Evolutionary conservation across 768 basidiomycete species (phyloP), one percentile per base, ranked within the genome.

Genomic region (Suillus decipiens): DNA sequence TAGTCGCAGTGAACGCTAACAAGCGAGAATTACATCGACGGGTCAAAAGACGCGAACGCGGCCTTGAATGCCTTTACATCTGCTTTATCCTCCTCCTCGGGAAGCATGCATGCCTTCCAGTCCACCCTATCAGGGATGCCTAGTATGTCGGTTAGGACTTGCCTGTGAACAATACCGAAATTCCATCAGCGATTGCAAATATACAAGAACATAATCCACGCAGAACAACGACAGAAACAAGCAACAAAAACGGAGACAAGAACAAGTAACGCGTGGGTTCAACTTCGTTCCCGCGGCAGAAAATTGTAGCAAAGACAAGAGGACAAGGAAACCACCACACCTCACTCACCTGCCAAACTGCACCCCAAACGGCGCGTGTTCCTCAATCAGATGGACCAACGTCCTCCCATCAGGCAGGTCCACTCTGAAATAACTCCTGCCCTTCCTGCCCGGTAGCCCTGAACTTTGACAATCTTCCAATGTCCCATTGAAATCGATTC

Each of bases 301-400:
- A 42, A 33, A 10, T 55, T 15, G 36, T 10, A 10, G 1, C 9
- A 37, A 37, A 36, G 51, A 41, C 36, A 37, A n/a, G 19, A 41
- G 28, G 24, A 57, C 24, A 57, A 57, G 39, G 39, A 31, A 41
- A 41, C 17, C 17, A 50, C 4, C 62, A 47, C 51, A 41, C 36
- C 45, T 62, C 45, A 72, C 87, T 71, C 72, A 96, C 96, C 96
- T 86, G 64, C 95, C 96, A 76, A 99, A 99, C 73, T 98, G 95
- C 51, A 99, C 80, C 66, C 88, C 89, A 72, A 99, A 99, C 39
- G 89, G 88, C 57, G 86, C 80, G 22, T 89, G 82, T 37, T 88
- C 86, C 71, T 88, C 88, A 70, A 98, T 85, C 66, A 95, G 75
- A 76, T 98, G 94, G 39, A 98, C 88, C 80, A 99, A 80, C 76